Evolutionary conservation across 1,139 yeast species (phyloP), one percentile per base, ranked within the genome.

Genomic region (Geotrichum fermentans): DNA sequence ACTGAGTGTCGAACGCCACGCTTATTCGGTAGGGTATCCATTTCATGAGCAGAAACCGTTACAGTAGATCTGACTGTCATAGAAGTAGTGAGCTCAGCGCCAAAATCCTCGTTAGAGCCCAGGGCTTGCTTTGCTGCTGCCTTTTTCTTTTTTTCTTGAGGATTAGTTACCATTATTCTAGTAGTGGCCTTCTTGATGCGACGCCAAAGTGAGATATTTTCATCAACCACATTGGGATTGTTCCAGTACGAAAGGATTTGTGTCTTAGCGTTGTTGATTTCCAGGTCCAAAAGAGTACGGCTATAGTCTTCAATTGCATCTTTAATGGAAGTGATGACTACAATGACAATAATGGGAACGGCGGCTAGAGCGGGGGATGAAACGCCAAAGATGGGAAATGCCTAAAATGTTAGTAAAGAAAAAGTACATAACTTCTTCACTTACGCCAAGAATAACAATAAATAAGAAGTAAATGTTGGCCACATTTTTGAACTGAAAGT

Each of bases 291-390:
- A 2, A 77, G 69, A 0, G 88, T 82, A 64, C 98, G 79, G 60
- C 94, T 78, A 51, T 88, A 90, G 68, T 92, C 98, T 67, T 92
- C 98, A 55, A 92, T 74, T 0, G 95, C 97, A 69, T 92, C 98
- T 65, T 90, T 90, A 55, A 86, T 70, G 14, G 95, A 97, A 1
- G 97, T 92, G 51, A 92, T 77, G 50, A 77, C 71, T 36, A 92
- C 95, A 72, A 92, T 90, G 47, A 88, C 96, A 67, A 90, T 85
- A 66, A 92, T 79, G 2, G 98, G 98, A 39, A 89, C 97, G 1
- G 96, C 90, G 5, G 94, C 84, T 57, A 92, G 70, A 1, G 89
- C 97, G 1, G 97, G 96, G 54, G 78, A 80, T 18, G 86, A 79
- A 32, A 90, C 97, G 58, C 98, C 98, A 66, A 92, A 92, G 50